Evolutionary conservation across 2,329 filamentous ascomycete species (phyloP).

Genomic region (Colletotrichum truncatum): DNA sequence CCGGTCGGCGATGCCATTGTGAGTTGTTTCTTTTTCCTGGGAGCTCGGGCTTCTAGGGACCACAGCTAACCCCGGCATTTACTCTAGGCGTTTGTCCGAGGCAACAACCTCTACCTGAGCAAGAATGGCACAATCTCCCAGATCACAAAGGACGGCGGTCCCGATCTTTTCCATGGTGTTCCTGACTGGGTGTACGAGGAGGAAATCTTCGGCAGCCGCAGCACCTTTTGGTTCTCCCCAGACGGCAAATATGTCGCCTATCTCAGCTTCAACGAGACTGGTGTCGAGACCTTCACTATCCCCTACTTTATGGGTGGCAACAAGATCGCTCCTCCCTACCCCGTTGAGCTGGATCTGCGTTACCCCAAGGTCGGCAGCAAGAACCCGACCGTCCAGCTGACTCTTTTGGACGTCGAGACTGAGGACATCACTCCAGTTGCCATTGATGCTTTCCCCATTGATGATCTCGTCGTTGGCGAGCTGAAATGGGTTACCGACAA

Average conservation of each 20-base stretch:
- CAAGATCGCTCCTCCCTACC: conserved; percentile 67
- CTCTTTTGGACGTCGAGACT: conserved; percentile 62
- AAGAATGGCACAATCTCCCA: conserved; percentile 62
- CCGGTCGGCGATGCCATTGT: conserved; percentile 63
- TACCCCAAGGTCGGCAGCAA: conserved; percentile 76
- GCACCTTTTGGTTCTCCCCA: conserved; percentile 93
- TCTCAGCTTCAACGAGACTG: conserved; percentile 85
- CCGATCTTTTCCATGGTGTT: conserved; percentile 70
- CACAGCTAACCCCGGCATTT: not conserved
- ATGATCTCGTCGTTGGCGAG: conserved; percentile 74
- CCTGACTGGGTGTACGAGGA: conserved; percentile 89
- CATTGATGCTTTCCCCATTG: conserved; percentile 65
- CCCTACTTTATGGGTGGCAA: conserved; percentile 72
- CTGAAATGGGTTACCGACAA: conserved; percentile 72
- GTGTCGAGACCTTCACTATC: conserved; percentile 71
- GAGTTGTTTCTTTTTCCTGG: not conserved
- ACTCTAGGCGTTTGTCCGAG: conserved; percentile 69
- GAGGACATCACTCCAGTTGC: conserved; percentile 54
- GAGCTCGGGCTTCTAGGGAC: not conserved
- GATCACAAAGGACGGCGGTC: conserved; percentile 67
- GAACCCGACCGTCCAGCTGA: conserved; percentile 72
- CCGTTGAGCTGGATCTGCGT: conserved; percentile 67
- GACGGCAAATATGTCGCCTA: conserved; percentile 92
- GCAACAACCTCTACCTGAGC: conserved; percentile 71
- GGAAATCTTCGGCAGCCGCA: conserved; percentile 73